These are phyloP conservation scores for Zoysia pacifica DNA, from an alignment of 176 grass and related monocot genomes.

Conservation along the genomic window DNA sequence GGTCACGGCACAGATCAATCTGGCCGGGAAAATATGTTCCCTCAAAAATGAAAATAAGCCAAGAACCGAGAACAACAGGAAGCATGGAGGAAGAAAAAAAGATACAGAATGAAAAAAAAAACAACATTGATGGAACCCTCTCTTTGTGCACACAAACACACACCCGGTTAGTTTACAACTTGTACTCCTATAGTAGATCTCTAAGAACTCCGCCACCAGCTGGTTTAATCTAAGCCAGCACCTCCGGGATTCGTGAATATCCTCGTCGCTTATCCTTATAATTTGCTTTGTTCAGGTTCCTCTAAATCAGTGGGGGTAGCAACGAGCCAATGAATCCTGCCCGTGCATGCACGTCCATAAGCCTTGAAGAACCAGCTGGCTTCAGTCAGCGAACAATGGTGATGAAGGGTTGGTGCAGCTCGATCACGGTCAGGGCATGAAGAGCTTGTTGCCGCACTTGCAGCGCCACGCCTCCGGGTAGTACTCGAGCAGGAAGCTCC, in stretches of 20 bases:
- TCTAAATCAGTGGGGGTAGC: not conserved
- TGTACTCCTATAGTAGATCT: not conserved
- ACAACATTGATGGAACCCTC: not conserved
- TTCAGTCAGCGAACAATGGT: not conserved
- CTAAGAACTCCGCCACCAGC: constrained; percentile 30
- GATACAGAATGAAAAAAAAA: not conserved
- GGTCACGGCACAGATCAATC: not conserved
- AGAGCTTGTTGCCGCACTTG: constrained; percentile 87
- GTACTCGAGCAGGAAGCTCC: constrained; percentile 73
- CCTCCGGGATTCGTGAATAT: not conserved
- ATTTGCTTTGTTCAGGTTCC: not conserved
- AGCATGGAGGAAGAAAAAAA: not conserved
- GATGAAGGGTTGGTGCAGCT: not conserved
- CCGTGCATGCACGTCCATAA: not conserved
- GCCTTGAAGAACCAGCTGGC: not conserved
- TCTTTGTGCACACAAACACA: constrained; percentile 22
- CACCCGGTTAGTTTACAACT: constrained; percentile 41
- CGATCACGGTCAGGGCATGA: constrained; percentile 48
- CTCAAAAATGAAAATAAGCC: not conserved
- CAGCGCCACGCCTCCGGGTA: constrained; percentile 94
- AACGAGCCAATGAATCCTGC: not conserved
- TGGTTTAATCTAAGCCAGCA: not conserved
- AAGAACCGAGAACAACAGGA: constrained; percentile 1
- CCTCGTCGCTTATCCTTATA: not conserved
- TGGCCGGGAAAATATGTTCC: not conserved